These are phyloP conservation scores for Bonnemaisonia californica DNA, from an alignment of 31 red algal genomes.

Conservation along the genomic window DNA sequence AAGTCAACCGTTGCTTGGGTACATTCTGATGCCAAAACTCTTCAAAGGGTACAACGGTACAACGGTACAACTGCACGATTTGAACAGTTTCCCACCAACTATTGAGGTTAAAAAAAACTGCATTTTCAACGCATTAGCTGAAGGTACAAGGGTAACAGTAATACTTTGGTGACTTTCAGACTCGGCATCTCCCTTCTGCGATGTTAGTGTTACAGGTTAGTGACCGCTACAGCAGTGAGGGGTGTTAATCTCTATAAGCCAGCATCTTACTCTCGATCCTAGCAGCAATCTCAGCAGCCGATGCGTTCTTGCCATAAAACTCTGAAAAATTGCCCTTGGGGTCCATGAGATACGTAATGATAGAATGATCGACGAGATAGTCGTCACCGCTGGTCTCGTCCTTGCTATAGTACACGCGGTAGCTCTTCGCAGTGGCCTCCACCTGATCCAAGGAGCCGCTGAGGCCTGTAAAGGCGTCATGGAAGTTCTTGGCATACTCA, in stretches of 20 bases:
- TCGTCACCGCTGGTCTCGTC: slow-evolving; percentile 69
- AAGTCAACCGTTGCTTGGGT: no score
- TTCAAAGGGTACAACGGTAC: no score
- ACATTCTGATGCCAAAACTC: no score
- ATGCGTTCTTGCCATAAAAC: slow-evolving; percentile 89
- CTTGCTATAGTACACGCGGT: slow-evolving; percentile 89
- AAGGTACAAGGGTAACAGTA: no score
- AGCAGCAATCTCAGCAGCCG: slow-evolving; percentile 76
- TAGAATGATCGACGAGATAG: slow-evolving; percentile 93
- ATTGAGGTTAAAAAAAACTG: no score
- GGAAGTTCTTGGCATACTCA: slow-evolving; percentile 83
- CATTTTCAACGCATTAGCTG: no score
- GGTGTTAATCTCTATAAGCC: slow-evolving; percentile 9
- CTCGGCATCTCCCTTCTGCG: no score
- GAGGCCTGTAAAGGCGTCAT: slow-evolving; percentile 80
- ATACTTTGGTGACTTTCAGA: no score
- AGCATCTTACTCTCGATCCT: slow-evolving; percentile 49
- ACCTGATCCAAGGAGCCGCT: slow-evolving; percentile 68
- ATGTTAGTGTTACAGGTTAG: no score
- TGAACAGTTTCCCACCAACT: no score
- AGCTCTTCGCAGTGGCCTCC: slow-evolving; percentile 65
- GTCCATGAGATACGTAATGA: slow-evolving; percentile 96
- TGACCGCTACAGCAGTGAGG: no score
- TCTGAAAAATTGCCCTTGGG: slow-evolving; percentile 82
- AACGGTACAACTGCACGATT: no score